phyloP scores from a whole-genome alignment of 345 rosid genomes.

The Populus alba region DNA sequence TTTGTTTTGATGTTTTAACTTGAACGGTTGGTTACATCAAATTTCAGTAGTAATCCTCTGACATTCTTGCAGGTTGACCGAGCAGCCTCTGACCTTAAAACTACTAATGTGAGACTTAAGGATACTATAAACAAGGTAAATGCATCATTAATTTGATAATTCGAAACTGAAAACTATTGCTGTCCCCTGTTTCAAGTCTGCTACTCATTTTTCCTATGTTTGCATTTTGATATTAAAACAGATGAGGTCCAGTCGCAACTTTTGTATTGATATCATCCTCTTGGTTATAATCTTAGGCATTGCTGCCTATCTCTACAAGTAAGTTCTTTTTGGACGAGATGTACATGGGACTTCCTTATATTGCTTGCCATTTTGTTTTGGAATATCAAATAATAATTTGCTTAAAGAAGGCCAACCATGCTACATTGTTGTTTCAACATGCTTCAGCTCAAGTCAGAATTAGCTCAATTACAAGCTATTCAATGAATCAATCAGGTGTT shows the following conservation, averaged over 20 bases:
- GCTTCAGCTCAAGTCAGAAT: too few relatives aligned
- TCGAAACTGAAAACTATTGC: neutral
- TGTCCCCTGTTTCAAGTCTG: neutral
- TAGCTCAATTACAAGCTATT: too few relatives aligned
- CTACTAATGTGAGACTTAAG: constrained; percentile 32
- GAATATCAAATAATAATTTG: neutral
- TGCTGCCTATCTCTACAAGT: constrained; percentile 36
- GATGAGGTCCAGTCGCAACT: constrained; percentile 38
- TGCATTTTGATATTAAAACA: neutral
- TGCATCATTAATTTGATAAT: neutral
- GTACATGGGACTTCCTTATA: neutral
- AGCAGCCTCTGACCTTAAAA: constrained; percentile 27
- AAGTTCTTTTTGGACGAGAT: neutral
- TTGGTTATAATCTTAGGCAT: constrained; percentile 26
- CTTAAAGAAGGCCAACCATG: too few relatives aligned
- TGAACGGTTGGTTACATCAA: neutral
- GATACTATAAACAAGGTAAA: constrained; percentile 31
- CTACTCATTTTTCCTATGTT: neutral
- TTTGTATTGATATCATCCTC: constrained; percentile 33
- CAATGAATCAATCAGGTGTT: neutral
- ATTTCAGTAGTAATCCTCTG: neutral
- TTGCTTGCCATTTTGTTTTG: neutral
- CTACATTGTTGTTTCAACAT: too few relatives aligned
- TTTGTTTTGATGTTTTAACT: neutral
- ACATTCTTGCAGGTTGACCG: constrained; percentile 20